Base-by-base conservation (phyloP, 805 yeast genomes). In the Blastobotrys robertii region DNA sequence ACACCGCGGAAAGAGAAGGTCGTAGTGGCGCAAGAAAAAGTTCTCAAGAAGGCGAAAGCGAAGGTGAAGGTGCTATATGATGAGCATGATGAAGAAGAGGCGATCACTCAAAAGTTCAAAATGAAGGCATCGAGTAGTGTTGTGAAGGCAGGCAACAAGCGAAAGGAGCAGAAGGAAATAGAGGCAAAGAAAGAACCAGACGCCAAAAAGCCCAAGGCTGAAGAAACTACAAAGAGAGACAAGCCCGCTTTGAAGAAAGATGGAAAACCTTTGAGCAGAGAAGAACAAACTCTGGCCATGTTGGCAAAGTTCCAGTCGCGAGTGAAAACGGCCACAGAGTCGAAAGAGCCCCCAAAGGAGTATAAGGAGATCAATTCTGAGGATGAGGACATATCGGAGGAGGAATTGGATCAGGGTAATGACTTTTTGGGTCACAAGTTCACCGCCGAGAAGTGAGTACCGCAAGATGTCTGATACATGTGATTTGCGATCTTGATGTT, bases 31-130 rank as follows among this genome's bases (percentile, higher is more conserved):
- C 37, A 38, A 7, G 42, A 37, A 30, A 14, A 41, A 34, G 9
- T 10, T 30, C 22, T 3, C 3, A 29, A 37, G 35, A 16, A 12
- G 31, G 35, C 34, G 30, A 41, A 45, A 30, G 39, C 60, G 25
- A 55, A 57, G 34, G 64, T 67, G 1, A 64, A 50, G 28, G 62
- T 68, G 46, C 68, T 57, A 7, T 60, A 64, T 34, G 72, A 62
- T 0, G 69, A 62, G 6, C 71, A 64, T 3, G 72, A 57, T 1
- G 73, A 64, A 1, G 69, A 56, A 4, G 63, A 54, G 8, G 60
- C 48, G 1, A 53, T 52, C 9, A 57, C 47, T 22, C 50, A 44
- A 38, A 46, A 39, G 40, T 47, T 49, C 37, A 54, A 55, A 42
- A 50, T 50, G 55, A 51, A 40, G 41, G 48, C 60, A 19, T 57